Base-by-base conservation (phyloP, 257 asterid species). In the Prunella vulgaris region DNA sequence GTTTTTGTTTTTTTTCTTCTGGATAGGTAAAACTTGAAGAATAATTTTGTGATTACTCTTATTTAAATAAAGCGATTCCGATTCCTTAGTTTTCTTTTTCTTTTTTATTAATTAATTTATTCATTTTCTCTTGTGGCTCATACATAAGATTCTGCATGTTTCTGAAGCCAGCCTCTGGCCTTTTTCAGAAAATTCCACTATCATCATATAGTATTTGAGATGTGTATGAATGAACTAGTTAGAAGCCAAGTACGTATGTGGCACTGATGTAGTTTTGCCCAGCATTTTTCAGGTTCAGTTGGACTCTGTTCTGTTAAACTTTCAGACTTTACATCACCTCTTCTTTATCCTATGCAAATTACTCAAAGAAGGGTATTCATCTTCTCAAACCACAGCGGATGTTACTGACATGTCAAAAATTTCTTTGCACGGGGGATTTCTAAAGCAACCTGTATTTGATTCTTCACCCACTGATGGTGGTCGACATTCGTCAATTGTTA, bases 331-430 rank as follows among this genome's bases (percentile, higher is more conserved):
- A 62, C 99, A 88, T 77, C 96, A 93, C 77, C 90, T 93, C 75
- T 89, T 93, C 88, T 93, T 93, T 77, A 82, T 90, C 77, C 78
- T 90, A 49, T 88, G 88, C 84, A 93, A 93, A 82, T 75, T 90
- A 77, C 85, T 93, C 48, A 90, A 83, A 86, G 97, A 90, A 77
- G 96, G 99, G 75, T 68, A 79, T 78, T 70, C 84, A 57, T 83
- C 77, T 67, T 64, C 79, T 68, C 69, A 57, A 62, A 68, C 56
- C 66, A 17, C 18, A 52, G 63, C 81, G 2, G 85, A 72, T 76
- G 79, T 68, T 75, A 67, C 81, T 44, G 73, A 74, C 46, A 62
- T 58, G 64, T 73, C 86, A 27, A 82, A 76, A 70, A 76, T 85
- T 57, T 86, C 93, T 75, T 73, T 65, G 38, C 88, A 86, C 78